Evolutionary conservation across 1,139 yeast genomes (phyloP), one percentile per base, ranked within the genome.

Genomic region (Debaryomycetaceae sp.): DNA sequence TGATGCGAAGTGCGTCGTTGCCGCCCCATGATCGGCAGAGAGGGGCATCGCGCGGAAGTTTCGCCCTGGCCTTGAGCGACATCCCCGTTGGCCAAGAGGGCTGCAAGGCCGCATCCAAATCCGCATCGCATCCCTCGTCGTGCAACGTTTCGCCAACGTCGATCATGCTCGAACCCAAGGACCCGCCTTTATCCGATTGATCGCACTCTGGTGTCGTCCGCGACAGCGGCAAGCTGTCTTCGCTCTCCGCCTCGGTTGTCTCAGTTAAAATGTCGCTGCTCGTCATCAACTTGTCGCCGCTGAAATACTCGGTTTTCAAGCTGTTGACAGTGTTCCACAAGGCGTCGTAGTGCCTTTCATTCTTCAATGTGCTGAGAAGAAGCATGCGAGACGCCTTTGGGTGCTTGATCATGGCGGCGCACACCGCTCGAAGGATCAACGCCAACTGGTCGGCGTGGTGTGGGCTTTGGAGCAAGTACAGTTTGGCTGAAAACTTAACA

Each of bases 51-150:
- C 60, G 58, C 0, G 78, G 75, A 16, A 64, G 52, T 45, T 83
- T 84, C n/a, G 77, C 75, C 32, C 71, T 71, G 1, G 78, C 75
- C 36, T 61, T 71, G 12, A 53, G 52, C 0, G 85, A 73, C 79
- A 82, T 72, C 3, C 89, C 89, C 2, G 68, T 53, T 1, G 85
- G 88, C 24, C 56, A 65, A n/a, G n/a, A n/a, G n/a, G n/a, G n/a
- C n/a, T n/a, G n/a, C n/a, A n/a, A n/a, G n/a, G n/a, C n/a, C n/a
- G n/a, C n/a, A n/a, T n/a, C n/a, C n/a, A n/a, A n/a, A n/a, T n/a
- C n/a, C n/a, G n/a, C n/a, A n/a, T n/a, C n/a, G n/a, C n/a, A n/a
- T n/a, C n/a, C n/a, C n/a, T n/a, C n/a, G n/a, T n/a, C n/a, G n/a
- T n/a, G n/a, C n/a, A n/a, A n/a, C n/a, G n/a, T n/a, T n/a, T n/a